Base-by-base conservation (phyloP, 495 filamentous ascomycete genomes). In the Aspergillus heteromorphus region DNA sequence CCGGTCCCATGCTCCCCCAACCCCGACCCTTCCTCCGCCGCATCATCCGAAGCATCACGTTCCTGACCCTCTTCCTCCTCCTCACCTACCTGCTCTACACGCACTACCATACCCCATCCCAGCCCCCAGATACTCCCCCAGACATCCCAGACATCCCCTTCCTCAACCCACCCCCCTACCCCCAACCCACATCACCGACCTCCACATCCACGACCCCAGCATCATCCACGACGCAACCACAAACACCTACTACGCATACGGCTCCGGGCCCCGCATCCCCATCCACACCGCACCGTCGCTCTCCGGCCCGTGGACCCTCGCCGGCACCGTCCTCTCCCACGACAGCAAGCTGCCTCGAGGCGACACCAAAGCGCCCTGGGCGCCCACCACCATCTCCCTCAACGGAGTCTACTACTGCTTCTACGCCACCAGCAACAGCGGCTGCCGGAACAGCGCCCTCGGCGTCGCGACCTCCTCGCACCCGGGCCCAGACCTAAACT, bases 361-460 rank as follows among this genome's bases (percentile, higher is more conserved):
- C 21, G 66, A 74, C 42, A 69, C 68, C 19, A 59, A 55, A 11
- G 64, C 54, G 7, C 73, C 71, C 4, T 76, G 73, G 86, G 87
- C 88, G 0, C 86, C 87, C 0, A 83, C 85, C 40, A 80, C 88
- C 9, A 55, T 74, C 40, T 59, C 76, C 6, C 65, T 86, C 5
- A 78, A 77, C 47, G 72, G 60, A 10, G 74, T 65, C 1, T 92
- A 87, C 69, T 86, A 88, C 62, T 77, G 87, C 54, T 91, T 87
- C 74, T 92, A 91, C 72, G 73, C 83, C 9, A 83, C 91, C 29
- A 82, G 77, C 56, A 76, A 77, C 31, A 84, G 87, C 52, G 87
- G 88, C 2, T 82, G 77, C 20, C 84, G 87, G 31, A 71, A 79
- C 64, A 84, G 79, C n/a, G 81, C 83, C 36, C 84, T 90, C 54